Evolutionary conservation across 257 asterid species (phyloP).

Genomic region (Nicotiana attenuata): DNA sequence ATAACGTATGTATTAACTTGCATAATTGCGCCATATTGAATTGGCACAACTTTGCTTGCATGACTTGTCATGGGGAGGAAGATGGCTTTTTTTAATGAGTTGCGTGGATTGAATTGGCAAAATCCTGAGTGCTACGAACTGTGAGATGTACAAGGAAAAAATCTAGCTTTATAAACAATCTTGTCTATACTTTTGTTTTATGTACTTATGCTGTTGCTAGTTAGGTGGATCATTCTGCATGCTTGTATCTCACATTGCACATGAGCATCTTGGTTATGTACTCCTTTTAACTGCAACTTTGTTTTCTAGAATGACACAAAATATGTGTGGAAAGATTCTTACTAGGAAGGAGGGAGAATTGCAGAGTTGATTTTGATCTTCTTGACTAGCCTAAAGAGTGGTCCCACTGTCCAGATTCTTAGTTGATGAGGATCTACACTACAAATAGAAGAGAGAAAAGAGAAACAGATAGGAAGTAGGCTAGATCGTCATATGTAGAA

Average conservation of each 20-base stretch:
- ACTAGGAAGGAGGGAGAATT: neutral
- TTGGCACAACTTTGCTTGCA: neutral
- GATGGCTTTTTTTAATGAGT: neutral
- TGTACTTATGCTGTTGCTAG: neutral
- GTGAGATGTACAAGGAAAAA: neutral
- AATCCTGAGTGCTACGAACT: neutral
- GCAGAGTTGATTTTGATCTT: neutral
- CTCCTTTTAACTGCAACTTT: neutral
- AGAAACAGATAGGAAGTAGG: neutral
- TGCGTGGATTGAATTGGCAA: neutral
- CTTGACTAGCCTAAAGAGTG: neutral
- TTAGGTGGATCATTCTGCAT: neutral
- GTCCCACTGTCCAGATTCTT: neutral
- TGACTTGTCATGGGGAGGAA: neutral
- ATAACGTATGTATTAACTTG: neutral
- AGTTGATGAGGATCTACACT: neutral
- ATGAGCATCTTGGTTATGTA: neutral
- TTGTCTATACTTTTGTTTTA: neutral
- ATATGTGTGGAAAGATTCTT: neutral
- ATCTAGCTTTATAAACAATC: neutral
- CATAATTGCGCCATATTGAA: neutral
- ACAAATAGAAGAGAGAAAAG: neutral
- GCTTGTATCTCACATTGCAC: neutral
- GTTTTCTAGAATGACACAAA: neutral
- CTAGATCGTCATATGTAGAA: neutral